phyloP scores from a whole-genome alignment of 179 eudicot genomes.

The Pouteria campechiana region DNA sequence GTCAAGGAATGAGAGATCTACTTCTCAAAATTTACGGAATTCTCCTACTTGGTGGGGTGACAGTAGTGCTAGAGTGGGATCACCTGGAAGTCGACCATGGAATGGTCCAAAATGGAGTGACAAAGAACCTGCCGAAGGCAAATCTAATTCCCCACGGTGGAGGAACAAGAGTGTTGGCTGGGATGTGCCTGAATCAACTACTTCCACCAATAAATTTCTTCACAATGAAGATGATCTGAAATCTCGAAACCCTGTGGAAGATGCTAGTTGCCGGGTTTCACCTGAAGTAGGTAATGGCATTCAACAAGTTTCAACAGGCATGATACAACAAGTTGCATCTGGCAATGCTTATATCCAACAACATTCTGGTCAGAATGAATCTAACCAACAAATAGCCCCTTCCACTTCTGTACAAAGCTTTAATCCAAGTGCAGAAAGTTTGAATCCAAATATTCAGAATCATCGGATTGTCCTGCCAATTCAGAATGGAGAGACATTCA shows the following conservation, averaged over 20 bases:
- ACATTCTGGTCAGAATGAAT: constrained; percentile 11
- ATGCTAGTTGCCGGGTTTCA: constrained; percentile 8
- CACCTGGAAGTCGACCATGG: not conserved
- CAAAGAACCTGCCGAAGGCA: constrained; percentile 11
- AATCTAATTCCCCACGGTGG: not conserved
- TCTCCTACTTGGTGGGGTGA: not conserved
- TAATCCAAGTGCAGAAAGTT: constrained; percentile 14
- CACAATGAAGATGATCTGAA: not conserved
- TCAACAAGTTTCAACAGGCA: constrained; percentile 12
- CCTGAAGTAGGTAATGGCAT: constrained; percentile 14
- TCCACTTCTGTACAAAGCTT: constrained; percentile 20
- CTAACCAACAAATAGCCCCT: constrained; percentile 2
- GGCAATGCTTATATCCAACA: constrained; percentile 20
- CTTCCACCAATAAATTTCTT: constrained; percentile 5
- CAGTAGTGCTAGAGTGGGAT: not conserved
- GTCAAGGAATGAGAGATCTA: constrained; percentile 10
- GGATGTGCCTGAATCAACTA: constrained; percentile 10
- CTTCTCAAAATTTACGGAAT: not conserved
- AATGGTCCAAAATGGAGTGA: constrained; percentile 21
- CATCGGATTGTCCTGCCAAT: no score
- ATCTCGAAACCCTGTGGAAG: constrained; percentile 9
- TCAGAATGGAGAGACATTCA: no score
- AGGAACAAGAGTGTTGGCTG: constrained; percentile 1
- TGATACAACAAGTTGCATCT: constrained; percentile 14
- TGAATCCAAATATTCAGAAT: constrained; percentile 8